Evolutionary conservation across 2,329 filamentous ascomycete species (phyloP).

Genomic region (Fusarium neocosmosporiellum): DNA sequence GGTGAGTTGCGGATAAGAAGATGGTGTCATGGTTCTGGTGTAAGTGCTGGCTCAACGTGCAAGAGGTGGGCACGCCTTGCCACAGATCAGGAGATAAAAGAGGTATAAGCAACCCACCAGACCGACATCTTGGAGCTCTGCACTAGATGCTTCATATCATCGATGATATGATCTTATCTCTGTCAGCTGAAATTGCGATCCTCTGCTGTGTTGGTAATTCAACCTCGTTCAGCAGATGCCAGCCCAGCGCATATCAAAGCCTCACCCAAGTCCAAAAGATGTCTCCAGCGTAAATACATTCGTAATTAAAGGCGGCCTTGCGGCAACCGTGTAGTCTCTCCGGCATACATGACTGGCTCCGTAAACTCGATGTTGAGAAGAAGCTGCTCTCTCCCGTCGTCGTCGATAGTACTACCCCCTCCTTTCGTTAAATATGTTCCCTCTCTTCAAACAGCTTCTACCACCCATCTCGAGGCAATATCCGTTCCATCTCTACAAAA

Average conservation of each 20-base stretch:
- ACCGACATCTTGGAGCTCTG: neutral
- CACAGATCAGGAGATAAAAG: neutral
- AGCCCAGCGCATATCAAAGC: neutral
- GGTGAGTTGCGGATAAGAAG: neutral
- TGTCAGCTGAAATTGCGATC: neutral
- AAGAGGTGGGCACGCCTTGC: neutral
- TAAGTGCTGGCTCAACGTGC: neutral
- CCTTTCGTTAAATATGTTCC: neutral
- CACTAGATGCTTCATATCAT: neutral
- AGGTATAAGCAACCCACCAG: neutral
- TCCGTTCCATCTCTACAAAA: neutral
- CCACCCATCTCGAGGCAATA: neutral
- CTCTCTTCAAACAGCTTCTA: neutral
- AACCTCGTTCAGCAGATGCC: neutral
- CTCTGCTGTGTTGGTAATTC: neutral
- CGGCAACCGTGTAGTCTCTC: slow-evolving; percentile 13
- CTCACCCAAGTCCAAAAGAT: neutral
- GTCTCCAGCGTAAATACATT: neutral
- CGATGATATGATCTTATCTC: neutral
- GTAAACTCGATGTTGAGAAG: slow-evolving; percentile 9
- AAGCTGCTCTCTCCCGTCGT: slow-evolving; percentile 6
- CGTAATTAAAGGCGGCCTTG: slow-evolving; percentile 11
- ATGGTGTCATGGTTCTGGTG: neutral
- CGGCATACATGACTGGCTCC: slow-evolving; percentile 23
- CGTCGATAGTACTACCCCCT: slow-evolving; percentile 10